Evolutionary conservation across 768 basidiomycete genomes (phyloP).

Genomic region (Amanita fuliginea): DNA sequence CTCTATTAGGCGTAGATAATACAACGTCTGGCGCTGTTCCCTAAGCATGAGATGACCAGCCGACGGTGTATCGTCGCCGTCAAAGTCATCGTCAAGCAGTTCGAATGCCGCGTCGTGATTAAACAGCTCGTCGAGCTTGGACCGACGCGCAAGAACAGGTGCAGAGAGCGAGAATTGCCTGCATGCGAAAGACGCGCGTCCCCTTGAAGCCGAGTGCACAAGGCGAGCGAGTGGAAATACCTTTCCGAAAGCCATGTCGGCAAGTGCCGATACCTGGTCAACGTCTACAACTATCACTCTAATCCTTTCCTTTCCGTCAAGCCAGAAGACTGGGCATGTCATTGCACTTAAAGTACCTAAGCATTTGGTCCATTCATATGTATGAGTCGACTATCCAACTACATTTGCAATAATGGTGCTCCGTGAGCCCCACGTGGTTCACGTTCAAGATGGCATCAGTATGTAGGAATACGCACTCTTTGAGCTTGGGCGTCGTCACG

Average conservation of each 20-base stretch:
- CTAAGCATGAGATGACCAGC: slow-evolving; percentile 63
- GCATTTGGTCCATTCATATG: too few species aligned
- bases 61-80: slow-evolving; percentile 55
- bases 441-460: too few species aligned
- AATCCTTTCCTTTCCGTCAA: too few species aligned
- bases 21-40: slow-evolving; percentile 61
- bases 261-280: not conserved
- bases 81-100: slow-evolving; percentile 30
- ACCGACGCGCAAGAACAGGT: slow-evolving; percentile 21
- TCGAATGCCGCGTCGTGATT: slow-evolving; percentile 30
- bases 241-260: not conserved
- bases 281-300: too few species aligned
- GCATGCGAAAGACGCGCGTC: not conserved
- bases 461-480: too few species aligned
- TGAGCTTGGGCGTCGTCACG: too few species aligned
- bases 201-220: slow-evolving; percentile 3
- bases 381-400: too few species aligned
- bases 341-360: too few species aligned
- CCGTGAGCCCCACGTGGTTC: too few species aligned
- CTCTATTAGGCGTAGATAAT: slow-evolving; percentile 79
- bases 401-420: too few species aligned
- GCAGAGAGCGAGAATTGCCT: slow-evolving; percentile 18
- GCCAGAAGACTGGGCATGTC: too few species aligned
- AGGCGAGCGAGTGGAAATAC: slow-evolving; percentile 1
- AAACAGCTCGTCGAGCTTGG: slow-evolving; percentile 28